A percentile compares a stretch with the other conserved stretches of the same genome.
These are phyloP conservation scores for Sclerotinia sclerotiorum DNA, from an alignment of 2,329 filamentous ascomycete species.

Conservation along the genomic window DNA sequence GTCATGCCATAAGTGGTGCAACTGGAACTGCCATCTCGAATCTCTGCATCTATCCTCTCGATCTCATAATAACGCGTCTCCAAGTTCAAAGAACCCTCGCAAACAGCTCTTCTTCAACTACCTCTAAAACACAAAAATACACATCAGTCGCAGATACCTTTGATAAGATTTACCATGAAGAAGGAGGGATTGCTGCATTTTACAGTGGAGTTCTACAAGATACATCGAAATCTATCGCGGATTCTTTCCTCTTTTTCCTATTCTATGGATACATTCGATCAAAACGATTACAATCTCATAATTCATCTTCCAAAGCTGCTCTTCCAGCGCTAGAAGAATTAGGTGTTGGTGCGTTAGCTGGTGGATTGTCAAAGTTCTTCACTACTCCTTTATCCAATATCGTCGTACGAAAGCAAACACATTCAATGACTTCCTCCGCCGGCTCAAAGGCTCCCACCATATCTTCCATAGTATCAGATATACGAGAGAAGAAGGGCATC, in stretches of 20 bases:
- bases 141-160: constrained; percentile 67
- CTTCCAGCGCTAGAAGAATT: constrained; percentile 71
- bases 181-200: constrained; percentile 68
- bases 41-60: constrained; percentile 75
- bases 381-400: constrained; percentile 82
- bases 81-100: constrained; percentile 70
- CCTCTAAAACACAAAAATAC: constrained; percentile 52
- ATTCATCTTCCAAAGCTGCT: constrained; percentile 39
- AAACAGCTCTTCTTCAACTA: constrained; percentile 39
- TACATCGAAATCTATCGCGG: constrained; percentile 65
- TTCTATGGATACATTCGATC: constrained; percentile 62
- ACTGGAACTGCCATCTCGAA: constrained; percentile 78
- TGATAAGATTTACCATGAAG: constrained; percentile 65
- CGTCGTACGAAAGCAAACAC: constrained; percentile 77
- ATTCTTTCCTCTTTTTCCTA: constrained; percentile 85
- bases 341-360: constrained; percentile 69
- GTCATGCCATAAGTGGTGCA: constrained; percentile 79
- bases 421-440: constrained; percentile 50
- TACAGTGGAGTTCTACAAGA: constrained; percentile 66
- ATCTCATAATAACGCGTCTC: constrained; percentile 76
- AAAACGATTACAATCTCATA: constrained; percentile 43
- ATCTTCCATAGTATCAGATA: constrained; percentile 60
- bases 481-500: constrained; percentile 68
- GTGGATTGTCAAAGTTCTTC: constrained; percentile 70
- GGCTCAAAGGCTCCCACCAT: constrained; percentile 41